Evolutionary conservation across 169 alveolate genomes (phyloP), one percentile per base, ranked within the genome.

Genomic region (Eimeria maxima): DNA sequence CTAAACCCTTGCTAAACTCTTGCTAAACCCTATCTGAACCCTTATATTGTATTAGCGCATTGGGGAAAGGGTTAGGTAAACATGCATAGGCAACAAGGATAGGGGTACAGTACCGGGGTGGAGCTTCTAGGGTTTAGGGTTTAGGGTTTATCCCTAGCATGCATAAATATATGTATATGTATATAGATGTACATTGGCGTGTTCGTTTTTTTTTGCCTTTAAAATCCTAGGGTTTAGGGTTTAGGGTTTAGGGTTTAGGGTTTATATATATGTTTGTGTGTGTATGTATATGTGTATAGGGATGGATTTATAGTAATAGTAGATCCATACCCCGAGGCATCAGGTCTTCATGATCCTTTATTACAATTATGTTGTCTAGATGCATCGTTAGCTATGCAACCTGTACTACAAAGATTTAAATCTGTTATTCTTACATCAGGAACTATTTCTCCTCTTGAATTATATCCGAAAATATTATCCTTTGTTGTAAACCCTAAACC

Each of bases 341-440:
- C 97, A 42, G 98, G 99, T 65, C 95, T 98, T 27, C 98, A 98
- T 95, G 99, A 99, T 71, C 99, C 99, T 0, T 96, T 98, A n/a
- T 96, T 99, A 65, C 99, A 98, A 95, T 98, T 99, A 88, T 98
- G 99, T 57, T 99, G 99, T 97, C 93, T 99, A 93, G 99, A 99
- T 95, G 99, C 99, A 16, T 98, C 99, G 16, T 97, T 99, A 44
- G 99, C 99, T 7, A 99, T 99, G 98, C 98, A 98, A 94, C 99
- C 99, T 0, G 99, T 99, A 14, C 97, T 99, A 55, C 97, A 98
- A 67, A 97, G 98, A 91, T 96, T 55, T 73, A 98, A 98, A 96
- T 98, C 99, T 7, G 99, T 99, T 38, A 97, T 99, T 38, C 95
- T 99, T 27, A 99, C 99, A 18, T 98, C 99, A 53, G 99, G 99